Conservation (phyloP, 2,329 filamentous ascomycete species). For the Sporothrix luriei region DNA sequence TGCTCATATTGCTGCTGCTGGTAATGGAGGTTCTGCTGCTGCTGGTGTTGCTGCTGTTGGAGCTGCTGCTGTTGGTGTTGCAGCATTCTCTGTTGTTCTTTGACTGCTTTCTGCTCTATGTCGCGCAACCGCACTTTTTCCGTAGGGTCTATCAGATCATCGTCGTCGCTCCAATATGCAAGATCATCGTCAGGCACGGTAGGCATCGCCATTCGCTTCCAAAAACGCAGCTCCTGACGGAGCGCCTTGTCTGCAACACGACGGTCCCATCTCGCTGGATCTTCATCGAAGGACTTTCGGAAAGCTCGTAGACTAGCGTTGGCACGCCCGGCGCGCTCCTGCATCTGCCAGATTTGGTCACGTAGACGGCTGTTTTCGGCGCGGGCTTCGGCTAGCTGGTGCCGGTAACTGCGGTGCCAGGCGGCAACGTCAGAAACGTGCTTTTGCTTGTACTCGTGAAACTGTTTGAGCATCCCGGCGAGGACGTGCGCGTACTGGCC, state of each 20-base stretch:
- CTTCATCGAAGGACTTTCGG: constrained; percentile 59
- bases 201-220: constrained; percentile 67
- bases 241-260: constrained; percentile 56
- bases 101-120: constrained; percentile 49
- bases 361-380: constrained; percentile 65
- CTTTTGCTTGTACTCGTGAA: constrained; percentile 67
- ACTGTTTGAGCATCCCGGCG: constrained; percentile 61
- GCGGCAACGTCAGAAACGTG: constrained; percentile 63
- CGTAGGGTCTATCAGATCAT: constrained; percentile 63
- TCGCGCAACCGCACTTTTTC: constrained; percentile 61
- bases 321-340: constrained; percentile 60
- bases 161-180: constrained; percentile 65
- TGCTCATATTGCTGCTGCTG: constrained; percentile 32
- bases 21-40: constrained; percentile 30
- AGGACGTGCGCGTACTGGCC: constrained; percentile 61
- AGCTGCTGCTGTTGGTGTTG: constrained; percentile 38
- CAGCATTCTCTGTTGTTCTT: constrained; percentile 42
- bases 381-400: constrained; percentile 65
- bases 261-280: constrained; percentile 57
- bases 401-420: constrained; percentile 68
- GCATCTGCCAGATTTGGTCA: constrained; percentile 69
- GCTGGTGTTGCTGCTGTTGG: constrained; percentile 41
- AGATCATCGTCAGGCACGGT: constrained; percentile 63
- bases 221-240: constrained; percentile 64
- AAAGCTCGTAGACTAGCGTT: constrained; percentile 62